Conservation (phyloP, 202 grass and related monocot genomes). For the Carex arenaria region DNA sequence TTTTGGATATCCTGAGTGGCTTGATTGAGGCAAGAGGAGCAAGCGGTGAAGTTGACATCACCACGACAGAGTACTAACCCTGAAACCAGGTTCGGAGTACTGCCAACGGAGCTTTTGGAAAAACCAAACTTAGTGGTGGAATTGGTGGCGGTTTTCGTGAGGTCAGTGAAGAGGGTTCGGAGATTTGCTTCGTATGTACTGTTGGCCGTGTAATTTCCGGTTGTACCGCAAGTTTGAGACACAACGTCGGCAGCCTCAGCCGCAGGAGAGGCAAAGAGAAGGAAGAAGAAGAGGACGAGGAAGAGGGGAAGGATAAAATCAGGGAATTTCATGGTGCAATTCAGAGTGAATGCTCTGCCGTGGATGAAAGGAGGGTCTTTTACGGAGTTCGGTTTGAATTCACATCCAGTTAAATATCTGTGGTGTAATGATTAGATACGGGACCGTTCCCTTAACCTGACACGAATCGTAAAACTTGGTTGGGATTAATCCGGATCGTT, state of each 20-base stretch:
- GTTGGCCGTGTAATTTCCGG: conserved; percentile 1
- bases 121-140: conserved; percentile 1
- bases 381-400: no score
- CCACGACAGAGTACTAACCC: conserved; percentile 51
- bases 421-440: no score
- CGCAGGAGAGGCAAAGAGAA: not conserved
- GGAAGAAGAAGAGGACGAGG: not conserved
- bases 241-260: not conserved
- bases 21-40: conserved; percentile 29
- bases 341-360: not conserved
- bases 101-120: conserved; percentile 2
- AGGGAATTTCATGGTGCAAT: no score
- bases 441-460: no score
- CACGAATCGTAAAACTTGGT: no score
- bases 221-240: not conserved
- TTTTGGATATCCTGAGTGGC: conserved; percentile 23
- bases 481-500: no score
- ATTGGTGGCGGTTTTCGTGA: not conserved
- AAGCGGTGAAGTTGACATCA: conserved; percentile 19
- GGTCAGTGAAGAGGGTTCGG: conserved; percentile 1
- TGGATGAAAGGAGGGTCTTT: no score
- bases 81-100: conserved; percentile 22
- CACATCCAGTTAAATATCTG: no score
- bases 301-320: not conserved
- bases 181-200: conserved; percentile 22